Base-by-base conservation (phyloP, 805 yeast genomes). In the Kuraishia hungarica region DNA sequence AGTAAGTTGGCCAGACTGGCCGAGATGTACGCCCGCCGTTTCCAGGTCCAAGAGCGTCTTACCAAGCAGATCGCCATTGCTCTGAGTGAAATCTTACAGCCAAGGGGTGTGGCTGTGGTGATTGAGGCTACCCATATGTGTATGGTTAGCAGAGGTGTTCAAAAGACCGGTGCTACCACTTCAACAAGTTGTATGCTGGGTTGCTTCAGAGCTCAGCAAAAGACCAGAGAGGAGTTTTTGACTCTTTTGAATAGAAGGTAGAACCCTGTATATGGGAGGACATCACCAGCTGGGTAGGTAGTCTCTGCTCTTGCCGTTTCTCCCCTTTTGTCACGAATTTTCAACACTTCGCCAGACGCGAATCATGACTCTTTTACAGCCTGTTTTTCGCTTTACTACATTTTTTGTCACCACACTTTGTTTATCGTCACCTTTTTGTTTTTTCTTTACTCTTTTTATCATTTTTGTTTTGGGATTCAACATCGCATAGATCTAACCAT, bases 111-210 rank as follows among this genome's bases (percentile, higher is more conserved):
- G 8, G 99, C 98, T 1, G 99, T 94, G 48, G 98, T 94, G 26
- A 91, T 94, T 64, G 99, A 94, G 72, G 97, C 97, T 20, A 82
- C 93, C 1, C 99, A 94, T 68, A 94, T 94, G 99, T 94, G 99
- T 71, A 94, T 94, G 99, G 98, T 93, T 26, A 89, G 96, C 69
- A 82, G 99, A 67, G 99, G 99, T 55, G 89, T 94, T 26, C 97
- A 94, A 70, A 94, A 94, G 71, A 83, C 97, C 0, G 97, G 98
- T 1, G 87, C 96, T 20, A 80, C 88, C 20, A 94, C 99, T 1
- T 84, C 91, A 39, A 94, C 99, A 20, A 89, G 97, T 64, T 93
- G 98, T 67, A 93, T 94, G 97, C 79, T 94, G 63, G 99, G 99
- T 10, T 88, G 96, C 61, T 94, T 94, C 77, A 81, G 97, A 65